Conservation (phyloP, 768 basidiomycete genomes). For the Dioszegia hungarica region DNA sequence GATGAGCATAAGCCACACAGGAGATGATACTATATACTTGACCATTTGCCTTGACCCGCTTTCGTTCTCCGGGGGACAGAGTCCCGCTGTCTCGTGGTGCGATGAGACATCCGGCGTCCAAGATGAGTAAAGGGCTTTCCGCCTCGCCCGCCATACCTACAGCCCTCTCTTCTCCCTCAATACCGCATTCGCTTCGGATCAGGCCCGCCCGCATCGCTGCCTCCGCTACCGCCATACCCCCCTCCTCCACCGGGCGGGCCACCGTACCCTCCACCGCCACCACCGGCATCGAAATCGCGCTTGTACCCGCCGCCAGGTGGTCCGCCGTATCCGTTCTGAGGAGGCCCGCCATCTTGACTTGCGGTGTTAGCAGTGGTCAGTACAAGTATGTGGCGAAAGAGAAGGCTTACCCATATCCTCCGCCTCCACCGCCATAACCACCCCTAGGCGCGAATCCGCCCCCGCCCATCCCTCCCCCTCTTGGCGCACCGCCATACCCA, state of each 20-base stretch:
- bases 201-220: constrained; percentile 19
- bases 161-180: constrained; percentile 4
- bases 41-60: neutral
- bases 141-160: neutral
- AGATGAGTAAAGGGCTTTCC: neutral
- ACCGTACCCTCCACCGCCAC: constrained; percentile 11
- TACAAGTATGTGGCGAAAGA: neutral
- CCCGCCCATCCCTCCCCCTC: constrained; percentile 44
- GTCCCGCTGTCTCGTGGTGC: constrained; percentile 9
- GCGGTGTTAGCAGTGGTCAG: no score
- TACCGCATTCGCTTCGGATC: constrained; percentile 41
- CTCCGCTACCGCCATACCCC: constrained; percentile 12
- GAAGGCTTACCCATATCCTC: constrained; percentile 24
- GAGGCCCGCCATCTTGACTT: no score
- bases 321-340: constrained; percentile 4
- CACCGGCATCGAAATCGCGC: constrained; percentile 26
- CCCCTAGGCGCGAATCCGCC: constrained; percentile 20
- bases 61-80: neutral
- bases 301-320: constrained; percentile 37
- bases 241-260: constrained; percentile 8
- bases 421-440: constrained; percentile 16
- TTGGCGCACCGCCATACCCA: no score
- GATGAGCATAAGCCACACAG: neutral
- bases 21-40: constrained; percentile 6
- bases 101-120: constrained; percentile 3